Percentiles rank a stretch among this genome's conserved stretches.
Conservation (phyloP, 1,284 basidiomycete genomes). For the Farysia itapuensis region DNA sequence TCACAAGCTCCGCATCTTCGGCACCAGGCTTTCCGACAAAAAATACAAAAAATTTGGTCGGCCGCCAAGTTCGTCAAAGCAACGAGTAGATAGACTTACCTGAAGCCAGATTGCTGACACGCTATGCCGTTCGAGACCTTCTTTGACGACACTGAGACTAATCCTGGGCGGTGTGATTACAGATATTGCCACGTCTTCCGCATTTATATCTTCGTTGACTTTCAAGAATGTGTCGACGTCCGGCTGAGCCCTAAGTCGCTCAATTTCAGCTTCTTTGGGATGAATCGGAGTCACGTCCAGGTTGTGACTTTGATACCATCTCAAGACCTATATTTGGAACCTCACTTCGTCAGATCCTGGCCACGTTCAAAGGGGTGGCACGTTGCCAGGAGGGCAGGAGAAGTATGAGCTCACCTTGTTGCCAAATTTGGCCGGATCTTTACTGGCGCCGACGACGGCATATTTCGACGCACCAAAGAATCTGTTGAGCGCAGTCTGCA, state of each 20-base stretch:
- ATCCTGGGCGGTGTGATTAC: constrained; percentile 54
- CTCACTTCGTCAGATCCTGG: no score
- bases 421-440: constrained; percentile 50
- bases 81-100: no score
- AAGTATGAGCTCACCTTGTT: constrained; percentile 43
- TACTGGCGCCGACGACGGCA: constrained; percentile 53
- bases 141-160: constrained; percentile 42
- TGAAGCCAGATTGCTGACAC: constrained; percentile 53
- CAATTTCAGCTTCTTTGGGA: constrained; percentile 45
- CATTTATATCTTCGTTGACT: constrained; percentile 9
- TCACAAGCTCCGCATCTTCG: constrained; percentile 42
- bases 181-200: constrained; percentile 42
- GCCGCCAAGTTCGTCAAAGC: no score
- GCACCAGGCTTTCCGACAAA: constrained; percentile 53
- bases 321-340: constrained; percentile 35
- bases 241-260: constrained; percentile 17
- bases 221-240: constrained; percentile 16
- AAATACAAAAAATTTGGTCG: no score
- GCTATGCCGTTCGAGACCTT: constrained; percentile 28
- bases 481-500: constrained; percentile 21
- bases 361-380: no score
- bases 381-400: background rate
- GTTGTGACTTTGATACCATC: constrained; percentile 49
- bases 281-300: constrained; percentile 51
- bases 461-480: constrained; percentile 47